Percentiles rank a stretch among this genome's conserved stretches.
These are phyloP conservation scores for Spathaspora hagerdaliae DNA, from an alignment of 805 yeast genomes.

Conservation along the genomic window DNA sequence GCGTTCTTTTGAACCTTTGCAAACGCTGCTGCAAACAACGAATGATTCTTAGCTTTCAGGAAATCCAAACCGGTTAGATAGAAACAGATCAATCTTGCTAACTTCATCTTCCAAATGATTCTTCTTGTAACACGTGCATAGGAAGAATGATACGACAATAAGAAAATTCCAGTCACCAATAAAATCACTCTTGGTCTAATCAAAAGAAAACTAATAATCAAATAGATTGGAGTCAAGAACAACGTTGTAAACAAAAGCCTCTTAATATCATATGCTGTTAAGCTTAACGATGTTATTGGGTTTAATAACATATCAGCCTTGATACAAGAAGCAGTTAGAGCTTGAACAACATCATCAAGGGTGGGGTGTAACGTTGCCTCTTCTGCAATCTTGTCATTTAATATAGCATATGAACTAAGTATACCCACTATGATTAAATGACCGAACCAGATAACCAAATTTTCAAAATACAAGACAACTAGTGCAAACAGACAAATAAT, in stretches of 20 bases:
- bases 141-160: constrained; percentile 81
- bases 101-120: constrained; percentile 77
- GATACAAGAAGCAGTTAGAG: constrained; percentile 68
- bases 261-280: constrained; percentile 74
- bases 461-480: constrained; percentile 71
- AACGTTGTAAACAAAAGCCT: constrained; percentile 79
- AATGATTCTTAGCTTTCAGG: constrained; percentile 39
- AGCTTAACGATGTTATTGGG: constrained; percentile 73
- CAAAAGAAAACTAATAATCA: constrained; percentile 62
- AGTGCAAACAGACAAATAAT: constrained; percentile 52
- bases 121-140: constrained; percentile 81
- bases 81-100: constrained; percentile 67
- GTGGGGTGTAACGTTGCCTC: constrained; percentile 70
- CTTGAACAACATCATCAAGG: constrained; percentile 78
- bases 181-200: constrained; percentile 68
- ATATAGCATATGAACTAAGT: constrained; percentile 54
- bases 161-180: constrained; percentile 52
- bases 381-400: constrained; percentile 53
- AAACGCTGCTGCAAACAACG: constrained; percentile 52
- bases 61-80: constrained; percentile 87
- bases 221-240: constrained; percentile 80
- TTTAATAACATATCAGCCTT: constrained; percentile 73
- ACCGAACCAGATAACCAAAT: constrained; percentile 75
- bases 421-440: constrained; percentile 67
- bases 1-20: constrained; percentile 44